Percentiles rank a stretch among this genome's conserved stretches.
These are phyloP conservation scores for Dactylis glomerata DNA, from an alignment of 176 grass and related monocot genomes.

Conservation along the genomic window DNA sequence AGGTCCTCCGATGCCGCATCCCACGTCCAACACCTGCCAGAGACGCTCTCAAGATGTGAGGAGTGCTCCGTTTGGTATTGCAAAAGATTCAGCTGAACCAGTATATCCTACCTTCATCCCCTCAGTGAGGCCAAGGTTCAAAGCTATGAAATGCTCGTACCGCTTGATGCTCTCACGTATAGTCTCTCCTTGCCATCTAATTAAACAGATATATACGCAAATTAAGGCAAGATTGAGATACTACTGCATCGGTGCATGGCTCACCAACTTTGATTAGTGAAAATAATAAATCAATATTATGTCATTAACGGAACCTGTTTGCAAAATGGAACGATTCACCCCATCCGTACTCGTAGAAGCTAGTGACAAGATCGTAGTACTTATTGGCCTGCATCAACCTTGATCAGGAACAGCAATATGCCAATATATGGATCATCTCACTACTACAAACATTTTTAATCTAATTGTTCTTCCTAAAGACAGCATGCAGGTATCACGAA, in stretches of 20 bases:
- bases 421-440: background rate
- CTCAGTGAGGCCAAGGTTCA: slow-evolving; percentile 48
- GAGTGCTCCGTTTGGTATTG: no score
- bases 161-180: slow-evolving; percentile 68
- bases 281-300: background rate
- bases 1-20: slow-evolving; percentile 81
- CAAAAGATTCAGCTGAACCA: no score
- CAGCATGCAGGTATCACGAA: background rate
- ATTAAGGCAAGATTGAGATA: background rate
- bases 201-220: background rate
- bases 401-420: background rate
- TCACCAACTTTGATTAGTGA: background rate
- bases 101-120: slow-evolving; percentile 17
- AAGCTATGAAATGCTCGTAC: slow-evolving; percentile 55
- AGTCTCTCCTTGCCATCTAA: slow-evolving; percentile 65
- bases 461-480: background rate
- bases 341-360: slow-evolving; percentile 83
- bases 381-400: slow-evolving; percentile 78
- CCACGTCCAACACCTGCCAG: slow-evolving; percentile 75
- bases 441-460: background rate
- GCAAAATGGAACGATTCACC: slow-evolving; percentile 87
- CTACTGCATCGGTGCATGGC: no score
- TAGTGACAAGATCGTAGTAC: slow-evolving; percentile 80
- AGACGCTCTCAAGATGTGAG: no score
- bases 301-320: slow-evolving; percentile 54